Evolutionary conservation across 1,139 yeast species (phyloP), one percentile per base, ranked within the genome.

Genomic region (Yamadazyma siamensis): DNA sequence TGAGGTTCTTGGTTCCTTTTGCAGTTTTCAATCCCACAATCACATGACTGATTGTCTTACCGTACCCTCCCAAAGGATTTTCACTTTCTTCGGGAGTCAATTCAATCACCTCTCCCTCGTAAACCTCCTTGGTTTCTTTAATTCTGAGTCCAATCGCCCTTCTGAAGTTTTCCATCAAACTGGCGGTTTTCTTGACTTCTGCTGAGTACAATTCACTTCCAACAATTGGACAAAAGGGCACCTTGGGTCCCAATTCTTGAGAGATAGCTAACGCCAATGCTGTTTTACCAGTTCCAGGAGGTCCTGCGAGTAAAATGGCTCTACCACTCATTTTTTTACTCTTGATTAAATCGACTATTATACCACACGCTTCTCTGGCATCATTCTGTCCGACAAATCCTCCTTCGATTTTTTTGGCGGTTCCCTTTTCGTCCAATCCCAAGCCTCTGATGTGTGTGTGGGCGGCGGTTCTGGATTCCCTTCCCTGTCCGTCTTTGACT

Each of bases 211-310:
- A 68, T 58, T 91, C 98, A 33, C 89, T 78, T 15, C 98, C 99
- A 19, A 94, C 98, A 50, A 91, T 82, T 5, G 98, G 98, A 54
- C 96, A 89, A 54, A 91, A 91, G 28, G 99, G 99, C 32, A 91
- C 98, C 52, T 91, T 91, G 26, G 98, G 96, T 2, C 99, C 99
- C 47, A 91, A 70, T 56, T 91, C 98, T 56, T 91, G 98, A 2
- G 97, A 86, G 35, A 94, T 81, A 1, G 97, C 98, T 36, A 94
- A 65, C 0, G 98, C 97, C 51, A 91, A 70, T 0, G 98, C 98
- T 1, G 98, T 91, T 60, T 91, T 91, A 52, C 98, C 98, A 4
- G 97, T 89, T 3, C 97, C 97, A 12, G 98, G 97, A 4, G 95
- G 95, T 38, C 98, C 98, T 0, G 98, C 97, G 33, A 91, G 69